These are phyloP conservation scores for Solanum gracilifrons DNA, from an alignment of 257 asterid genomes.

Conservation along the genomic window DNA sequence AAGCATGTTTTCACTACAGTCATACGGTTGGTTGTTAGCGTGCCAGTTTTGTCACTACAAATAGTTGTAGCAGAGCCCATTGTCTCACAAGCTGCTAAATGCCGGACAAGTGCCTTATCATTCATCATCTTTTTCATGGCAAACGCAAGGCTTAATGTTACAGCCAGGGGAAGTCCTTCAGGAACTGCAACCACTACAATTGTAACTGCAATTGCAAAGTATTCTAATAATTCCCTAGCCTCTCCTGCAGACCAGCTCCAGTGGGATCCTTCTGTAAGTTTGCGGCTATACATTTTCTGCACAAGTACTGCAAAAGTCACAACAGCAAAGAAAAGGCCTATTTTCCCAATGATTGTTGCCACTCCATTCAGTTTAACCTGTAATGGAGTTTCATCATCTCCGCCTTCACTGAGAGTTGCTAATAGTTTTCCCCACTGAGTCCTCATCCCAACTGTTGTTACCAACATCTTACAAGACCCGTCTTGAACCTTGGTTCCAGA, in stretches of 20 bases:
- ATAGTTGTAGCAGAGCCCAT: conserved; percentile 94
- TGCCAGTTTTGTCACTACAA: conserved; percentile 90
- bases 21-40: conserved; percentile 83
- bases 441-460: conserved; percentile 86
- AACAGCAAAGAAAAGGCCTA: conserved; percentile 69
- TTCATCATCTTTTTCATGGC: conserved; percentile 98
- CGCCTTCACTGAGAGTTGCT: conserved; percentile 88
- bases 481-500: conserved; percentile 93
- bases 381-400: conserved; percentile 84
- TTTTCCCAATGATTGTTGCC: conserved; percentile 82
- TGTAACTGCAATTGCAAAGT: conserved; percentile 82
- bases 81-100: conserved; percentile 91
- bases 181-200: conserved; percentile 95
- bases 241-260: conserved; percentile 65
- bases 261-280: conserved; percentile 31
- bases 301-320: conserved; percentile 75
- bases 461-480: conserved; percentile 84
- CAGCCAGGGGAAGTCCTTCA: conserved; percentile 88
- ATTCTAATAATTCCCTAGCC: conserved; percentile 62
- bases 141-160: conserved; percentile 79
- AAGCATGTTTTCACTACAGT: conserved; percentile 79
- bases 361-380: conserved; percentile 87
- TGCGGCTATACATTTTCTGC: conserved; percentile 51
- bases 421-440: conserved; percentile 90
- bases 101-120: conserved; percentile 85